These are phyloP conservation scores for Neopestalotiopsis rosae DNA, from an alignment of 2,329 filamentous ascomycete species.

Conservation along the genomic window DNA sequence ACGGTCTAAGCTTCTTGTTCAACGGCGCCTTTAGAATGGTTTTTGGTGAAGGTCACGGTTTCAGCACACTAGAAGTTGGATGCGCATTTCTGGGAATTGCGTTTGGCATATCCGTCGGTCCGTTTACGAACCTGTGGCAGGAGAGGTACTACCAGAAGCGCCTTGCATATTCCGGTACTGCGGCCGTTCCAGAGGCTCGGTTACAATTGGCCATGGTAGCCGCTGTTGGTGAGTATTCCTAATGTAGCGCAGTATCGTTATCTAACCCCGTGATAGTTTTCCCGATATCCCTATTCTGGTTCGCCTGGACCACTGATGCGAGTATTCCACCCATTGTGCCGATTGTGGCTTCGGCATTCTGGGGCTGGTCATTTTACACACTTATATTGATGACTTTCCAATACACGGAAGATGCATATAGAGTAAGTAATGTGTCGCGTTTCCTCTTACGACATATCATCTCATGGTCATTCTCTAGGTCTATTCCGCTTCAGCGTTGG, in stretches of 20 bases:
- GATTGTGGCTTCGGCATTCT: conserved; percentile 52
- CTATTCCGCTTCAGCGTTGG: conserved; percentile 45
- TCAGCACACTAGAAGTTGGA: conserved; percentile 43
- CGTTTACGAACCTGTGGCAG: conserved; percentile 49
- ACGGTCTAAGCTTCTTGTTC: conserved; percentile 54
- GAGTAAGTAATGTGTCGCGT: conserved; percentile 14
- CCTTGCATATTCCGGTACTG: conserved; percentile 35
- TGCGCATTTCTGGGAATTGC: conserved; percentile 43
- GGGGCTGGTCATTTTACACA: conserved; percentile 56
- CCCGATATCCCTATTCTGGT: conserved; percentile 41
- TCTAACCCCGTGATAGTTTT: conserved; percentile 24
- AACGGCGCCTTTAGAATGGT: conserved; percentile 55
- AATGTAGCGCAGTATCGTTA: neutral
- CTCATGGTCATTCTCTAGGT: conserved; percentile 29
- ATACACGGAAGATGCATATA: conserved; percentile 54
- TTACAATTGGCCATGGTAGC: conserved; percentile 45
- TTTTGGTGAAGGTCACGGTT: conserved; percentile 50
- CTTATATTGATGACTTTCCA: conserved; percentile 55
- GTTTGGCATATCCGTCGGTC: conserved; percentile 46
- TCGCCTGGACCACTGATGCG: conserved; percentile 38
- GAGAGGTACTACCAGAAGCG: conserved; percentile 44
- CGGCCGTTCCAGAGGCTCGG: conserved; percentile 47
- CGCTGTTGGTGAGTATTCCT: conserved; percentile 36
- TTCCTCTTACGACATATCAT: too few species aligned
- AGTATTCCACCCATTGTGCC: conserved; percentile 49